phyloP scores from a whole-genome alignment of 768 basidiomycete genomes.

The Tephrocybe sp. region DNA sequence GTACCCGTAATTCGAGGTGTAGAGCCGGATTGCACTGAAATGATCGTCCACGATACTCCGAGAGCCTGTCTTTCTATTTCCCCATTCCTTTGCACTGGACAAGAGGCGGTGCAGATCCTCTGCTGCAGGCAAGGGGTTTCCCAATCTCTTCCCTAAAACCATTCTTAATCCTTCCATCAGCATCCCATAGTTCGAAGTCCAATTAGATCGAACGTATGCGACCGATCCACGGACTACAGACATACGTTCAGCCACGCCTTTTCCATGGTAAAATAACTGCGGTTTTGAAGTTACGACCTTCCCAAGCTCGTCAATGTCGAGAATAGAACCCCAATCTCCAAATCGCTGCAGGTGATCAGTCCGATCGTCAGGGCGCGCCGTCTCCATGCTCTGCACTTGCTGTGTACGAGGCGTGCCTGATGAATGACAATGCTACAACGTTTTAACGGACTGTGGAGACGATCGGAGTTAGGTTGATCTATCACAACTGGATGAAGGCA shows the following conservation, averaged over 20 bases:
- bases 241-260: conserved; percentile 16
- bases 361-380: conserved; percentile 1
- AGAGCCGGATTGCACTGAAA: conserved; percentile 16
- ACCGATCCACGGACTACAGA: conserved; percentile 15
- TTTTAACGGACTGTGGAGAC: no score
- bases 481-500: no score
- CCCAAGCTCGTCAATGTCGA: not conserved
- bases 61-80: conserved; percentile 6
- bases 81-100: conserved; percentile 17
- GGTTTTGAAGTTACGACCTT: not conserved
- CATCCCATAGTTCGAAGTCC: conserved; percentile 15
- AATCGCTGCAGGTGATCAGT: conserved; percentile 12
- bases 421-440: not conserved
- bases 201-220: conserved; percentile 16
- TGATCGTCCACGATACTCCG: not conserved
- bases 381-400: not conserved
- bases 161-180: conserved; percentile 17
- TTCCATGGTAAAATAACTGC: conserved; percentile 16
- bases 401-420: not conserved
- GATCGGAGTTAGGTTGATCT: no score
- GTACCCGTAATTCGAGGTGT: conserved; percentile 20
- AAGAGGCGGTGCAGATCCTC: conserved; percentile 4
- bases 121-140: not conserved
- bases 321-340: conserved; percentile 10
- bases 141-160: conserved; percentile 3